Percentiles rank a stretch among this genome's conserved stretches.
phyloP scores from a whole-genome alignment of 2,329 filamentous ascomycete genomes.

The Clathrospora elynae region DNA sequence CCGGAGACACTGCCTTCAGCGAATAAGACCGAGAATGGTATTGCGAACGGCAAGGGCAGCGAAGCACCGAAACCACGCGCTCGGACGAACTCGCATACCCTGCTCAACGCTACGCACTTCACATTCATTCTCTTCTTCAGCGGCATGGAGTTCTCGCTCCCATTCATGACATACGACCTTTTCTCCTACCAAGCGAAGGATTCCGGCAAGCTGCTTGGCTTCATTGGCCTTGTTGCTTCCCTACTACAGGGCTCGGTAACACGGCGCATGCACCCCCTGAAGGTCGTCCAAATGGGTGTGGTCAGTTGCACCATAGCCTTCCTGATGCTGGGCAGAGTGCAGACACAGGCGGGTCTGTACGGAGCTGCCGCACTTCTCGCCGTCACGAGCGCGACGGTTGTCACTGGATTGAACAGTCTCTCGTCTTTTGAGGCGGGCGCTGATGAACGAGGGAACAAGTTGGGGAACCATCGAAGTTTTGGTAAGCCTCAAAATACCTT shows the following conservation, averaged over 20 bases:
- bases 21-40: constrained; percentile 24
- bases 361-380: constrained; percentile 81
- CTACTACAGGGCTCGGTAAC: constrained; percentile 93
- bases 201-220: constrained; percentile 85
- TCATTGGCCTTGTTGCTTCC: constrained; percentile 87
- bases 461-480: constrained; percentile 79
- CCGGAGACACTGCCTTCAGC: constrained; percentile 79
- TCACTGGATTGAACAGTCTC: constrained; percentile 89
- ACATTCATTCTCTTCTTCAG: constrained; percentile 95
- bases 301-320: constrained; percentile 79
- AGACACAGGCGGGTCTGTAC: constrained; percentile 74
- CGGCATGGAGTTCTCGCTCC: constrained; percentile 95
- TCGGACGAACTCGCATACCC: constrained; percentile 78
- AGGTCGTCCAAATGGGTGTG: constrained; percentile 80
- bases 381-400: constrained; percentile 90
- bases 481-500: constrained; percentile 39
- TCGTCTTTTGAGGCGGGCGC: constrained; percentile 86
- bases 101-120: constrained; percentile 87
- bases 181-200: constrained; percentile 80
- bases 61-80: constrained; percentile 27
- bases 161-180: constrained; percentile 96
- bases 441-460: constrained; percentile 80
- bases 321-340: constrained; percentile 73
- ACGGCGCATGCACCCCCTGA: constrained; percentile 78
- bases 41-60: constrained; percentile 24